phyloP scores from a whole-genome alignment of 176 grass and related monocot species.

The Pharus latifolius region DNA sequence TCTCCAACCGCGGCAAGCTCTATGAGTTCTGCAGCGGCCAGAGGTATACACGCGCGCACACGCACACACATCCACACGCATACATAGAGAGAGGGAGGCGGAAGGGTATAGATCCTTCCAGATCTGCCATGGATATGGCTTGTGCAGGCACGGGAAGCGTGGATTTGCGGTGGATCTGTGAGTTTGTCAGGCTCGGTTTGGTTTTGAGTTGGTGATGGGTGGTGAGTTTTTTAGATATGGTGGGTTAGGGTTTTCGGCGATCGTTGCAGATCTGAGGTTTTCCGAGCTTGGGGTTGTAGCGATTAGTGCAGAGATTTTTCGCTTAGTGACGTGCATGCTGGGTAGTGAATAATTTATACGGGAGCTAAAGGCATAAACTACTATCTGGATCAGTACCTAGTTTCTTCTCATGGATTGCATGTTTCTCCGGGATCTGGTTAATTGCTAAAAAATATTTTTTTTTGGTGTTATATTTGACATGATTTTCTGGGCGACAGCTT shows the following conservation, averaged over 20 bases:
- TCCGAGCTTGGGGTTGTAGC: background rate
- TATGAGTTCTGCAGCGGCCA: constrained; percentile 83
- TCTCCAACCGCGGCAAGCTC: constrained; percentile 89
- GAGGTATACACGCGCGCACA: constrained; percentile 13
- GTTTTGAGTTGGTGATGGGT: background rate
- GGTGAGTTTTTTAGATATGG: background rate
- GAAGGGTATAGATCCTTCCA: background rate
- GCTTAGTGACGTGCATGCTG: background rate
- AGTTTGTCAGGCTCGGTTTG: constrained; percentile 14
- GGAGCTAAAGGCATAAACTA: too few relatives aligned
- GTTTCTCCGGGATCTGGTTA: background rate
- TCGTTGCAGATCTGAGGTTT: constrained; percentile 9
- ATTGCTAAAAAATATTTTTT: background rate
- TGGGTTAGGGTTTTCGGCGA: constrained; percentile 14
- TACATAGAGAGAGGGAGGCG: too few relatives aligned
- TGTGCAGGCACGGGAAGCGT: too few relatives aligned
- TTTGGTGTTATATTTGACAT: background rate
- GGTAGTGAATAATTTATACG: background rate
- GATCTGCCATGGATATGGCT: too few relatives aligned
- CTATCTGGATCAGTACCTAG: too few relatives aligned
- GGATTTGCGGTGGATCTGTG: background rate
- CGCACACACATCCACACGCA: background rate
- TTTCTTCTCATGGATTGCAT: background rate
- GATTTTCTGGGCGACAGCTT: background rate
- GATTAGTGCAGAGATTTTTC: background rate